phyloP scores from a whole-genome alignment of 495 filamentous ascomycete species.

The Pyronema domesticum region DNA sequence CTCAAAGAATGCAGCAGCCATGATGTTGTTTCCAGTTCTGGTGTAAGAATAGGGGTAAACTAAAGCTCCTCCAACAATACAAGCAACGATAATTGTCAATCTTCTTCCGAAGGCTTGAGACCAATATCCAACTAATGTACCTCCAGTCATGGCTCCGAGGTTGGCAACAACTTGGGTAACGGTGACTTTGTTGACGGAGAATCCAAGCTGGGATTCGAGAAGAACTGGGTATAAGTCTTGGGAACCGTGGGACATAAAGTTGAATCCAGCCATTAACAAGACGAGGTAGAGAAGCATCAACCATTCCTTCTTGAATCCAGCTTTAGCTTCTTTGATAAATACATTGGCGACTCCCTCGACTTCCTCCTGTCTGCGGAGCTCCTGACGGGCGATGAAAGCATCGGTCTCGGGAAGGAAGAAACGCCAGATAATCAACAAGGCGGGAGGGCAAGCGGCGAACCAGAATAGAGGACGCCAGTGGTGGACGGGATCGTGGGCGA shows the following conservation, averaged over 20 bases:
- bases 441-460: slow-evolving; percentile 46
- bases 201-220: slow-evolving; percentile 58
- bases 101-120: slow-evolving; percentile 57
- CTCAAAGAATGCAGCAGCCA: slow-evolving; percentile 51
- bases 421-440: slow-evolving; percentile 45
- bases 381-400: slow-evolving; percentile 47
- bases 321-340: slow-evolving; percentile 27
- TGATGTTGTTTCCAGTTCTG: slow-evolving; percentile 34
- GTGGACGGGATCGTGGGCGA: slow-evolving; percentile 26
- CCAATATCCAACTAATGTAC: slow-evolving; percentile 46
- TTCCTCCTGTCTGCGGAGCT: slow-evolving; percentile 27
- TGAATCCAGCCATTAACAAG: slow-evolving; percentile 41
- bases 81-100: slow-evolving; percentile 41
- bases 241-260: slow-evolving; percentile 55
- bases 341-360: slow-evolving; percentile 33
- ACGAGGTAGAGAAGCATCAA: slow-evolving; percentile 49
- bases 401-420: slow-evolving; percentile 50
- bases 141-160: slow-evolving; percentile 50
- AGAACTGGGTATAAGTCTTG: slow-evolving; percentile 86
- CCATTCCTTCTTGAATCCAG: slow-evolving; percentile 39
- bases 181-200: slow-evolving; percentile 48
- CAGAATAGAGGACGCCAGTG: slow-evolving; percentile 25
- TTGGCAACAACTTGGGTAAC: slow-evolving; percentile 56
- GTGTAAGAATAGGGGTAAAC: slow-evolving; percentile 31
- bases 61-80: slow-evolving; percentile 38